Base-by-base conservation (phyloP, 345 rosid genomes). In the Heritiera fomes region DNA sequence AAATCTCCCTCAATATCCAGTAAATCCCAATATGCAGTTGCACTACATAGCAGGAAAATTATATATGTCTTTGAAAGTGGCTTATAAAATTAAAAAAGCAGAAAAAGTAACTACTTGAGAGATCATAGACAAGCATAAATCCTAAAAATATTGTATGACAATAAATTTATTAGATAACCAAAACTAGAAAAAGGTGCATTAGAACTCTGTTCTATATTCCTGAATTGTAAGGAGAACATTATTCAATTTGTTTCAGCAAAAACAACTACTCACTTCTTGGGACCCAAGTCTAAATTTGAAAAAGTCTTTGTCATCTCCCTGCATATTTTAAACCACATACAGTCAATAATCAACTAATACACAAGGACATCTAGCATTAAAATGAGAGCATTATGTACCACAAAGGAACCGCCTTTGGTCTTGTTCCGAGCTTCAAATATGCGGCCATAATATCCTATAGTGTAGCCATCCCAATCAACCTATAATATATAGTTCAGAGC, bases 381-480 rank as follows among this genome's bases (percentile, higher is more conserved):
- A 23, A 50, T 17, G 8, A 76, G 76, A 73, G 63, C 41, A 58
- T 72, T 45, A 28, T 64, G 68, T 81, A 93, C 99, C 97, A 87
- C 94, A 90, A 95, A 95, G 49, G 98, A 93, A 82, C 99, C 97
- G 0, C 99, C 99, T 83, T 93, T 93, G 61, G 97, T 91, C 87
- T 90, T 95, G 86, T 95, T 95, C 81, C 99, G 94, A 83, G 99
- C 99, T 91, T 95, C 99, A 87, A 95, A 95, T 74, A 95, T 95
- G 77, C 98, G 99, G 69, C 99, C 99, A 83, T 95, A 93, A 86
- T 95, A 95, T 62, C 99, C 99, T 75, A 95, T 95, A 69, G 99
- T 92, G 87, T 91, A 95, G 43, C 98, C 99, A 65, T 92, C 99
- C 99, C 99, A 93, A 83, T 95, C 98, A 88, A 95, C 91, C 99